Evolutionary conservation across 441 rosid genomes (phyloP).

Genomic region (Codiaeum variegatum): DNA sequence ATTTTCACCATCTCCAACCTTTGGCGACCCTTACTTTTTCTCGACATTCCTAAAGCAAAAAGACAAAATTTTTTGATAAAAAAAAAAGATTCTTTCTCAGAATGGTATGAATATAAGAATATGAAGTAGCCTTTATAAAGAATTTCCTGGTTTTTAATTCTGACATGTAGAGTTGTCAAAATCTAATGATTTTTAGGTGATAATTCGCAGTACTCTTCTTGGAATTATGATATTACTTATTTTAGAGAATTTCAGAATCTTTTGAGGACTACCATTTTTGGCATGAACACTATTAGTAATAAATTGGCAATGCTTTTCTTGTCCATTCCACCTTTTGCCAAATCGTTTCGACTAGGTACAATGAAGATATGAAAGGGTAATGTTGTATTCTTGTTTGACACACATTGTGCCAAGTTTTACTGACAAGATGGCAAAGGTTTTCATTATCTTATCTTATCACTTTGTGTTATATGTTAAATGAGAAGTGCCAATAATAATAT

Average conservation of each 20-base stretch:
- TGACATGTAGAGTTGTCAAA: not conserved
- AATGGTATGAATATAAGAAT: not conserved
- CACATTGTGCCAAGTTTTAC: no score
- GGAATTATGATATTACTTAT: constrained; percentile 23
- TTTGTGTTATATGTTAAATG: no score
- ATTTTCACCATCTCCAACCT: constrained; percentile 36
- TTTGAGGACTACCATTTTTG: constrained; percentile 2
- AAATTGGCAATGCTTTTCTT: not conserved
- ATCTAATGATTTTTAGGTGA: not conserved
- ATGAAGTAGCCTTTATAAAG: constrained; percentile 16
- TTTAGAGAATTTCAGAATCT: constrained; percentile 24
- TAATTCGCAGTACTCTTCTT: not conserved
- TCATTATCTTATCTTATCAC: no score
- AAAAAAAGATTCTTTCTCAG: not conserved
- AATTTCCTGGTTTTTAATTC: not conserved
- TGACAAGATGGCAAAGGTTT: no score
- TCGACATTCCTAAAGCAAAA: constrained; percentile 28
- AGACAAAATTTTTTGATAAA: not conserved
- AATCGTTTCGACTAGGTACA: not conserved
- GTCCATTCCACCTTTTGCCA: not conserved
- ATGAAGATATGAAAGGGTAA: not conserved
- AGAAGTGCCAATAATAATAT: no score
- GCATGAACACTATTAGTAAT: constrained; percentile 2
- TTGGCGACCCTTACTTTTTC: constrained; percentile 39
- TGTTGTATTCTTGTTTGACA: no score